Evolutionary conservation across 495 filamentous ascomycete genomes (phyloP).

Genomic region (Daldinia decipiens): DNA sequence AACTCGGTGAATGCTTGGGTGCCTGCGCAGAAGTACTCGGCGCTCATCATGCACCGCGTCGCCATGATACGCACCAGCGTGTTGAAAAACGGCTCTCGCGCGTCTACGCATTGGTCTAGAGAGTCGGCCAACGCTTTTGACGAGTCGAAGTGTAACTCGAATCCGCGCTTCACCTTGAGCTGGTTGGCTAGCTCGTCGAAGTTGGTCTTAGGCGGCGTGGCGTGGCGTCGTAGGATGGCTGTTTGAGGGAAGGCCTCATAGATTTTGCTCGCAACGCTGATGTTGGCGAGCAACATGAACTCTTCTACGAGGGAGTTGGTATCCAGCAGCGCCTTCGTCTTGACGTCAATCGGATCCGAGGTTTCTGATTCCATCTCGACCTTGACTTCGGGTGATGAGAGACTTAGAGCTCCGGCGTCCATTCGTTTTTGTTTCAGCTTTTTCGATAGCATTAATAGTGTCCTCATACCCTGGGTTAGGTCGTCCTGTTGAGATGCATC

Average conservation of each 20-base stretch:
- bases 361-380: conserved; percentile 94
- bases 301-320: conserved; percentile 98
- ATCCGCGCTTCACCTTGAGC: conserved; percentile 80
- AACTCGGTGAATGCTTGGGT: conserved; percentile 93
- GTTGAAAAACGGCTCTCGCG: conserved; percentile 95
- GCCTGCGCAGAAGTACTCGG: conserved; percentile 96
- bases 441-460: conserved; percentile 86
- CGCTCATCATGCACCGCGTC: conserved; percentile 98
- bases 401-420: conserved; percentile 92
- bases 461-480: conserved; percentile 89
- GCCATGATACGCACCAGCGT: conserved; percentile 96
- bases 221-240: conserved; percentile 90
- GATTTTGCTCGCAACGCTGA: conserved; percentile 86
- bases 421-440: conserved; percentile 95
- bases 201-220: conserved; percentile 89
- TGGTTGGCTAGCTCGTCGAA: conserved; percentile 94
- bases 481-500: conserved; percentile 86
- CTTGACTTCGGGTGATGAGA: conserved; percentile 94
- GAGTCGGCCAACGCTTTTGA: conserved; percentile 92
- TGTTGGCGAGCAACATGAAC: conserved; percentile 99
- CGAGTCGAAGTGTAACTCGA: conserved; percentile 82
- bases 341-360: conserved; percentile 93
- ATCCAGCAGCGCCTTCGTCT: conserved; percentile 91
- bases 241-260: conserved; percentile 93
- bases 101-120: conserved; percentile 83